phyloP scores from a whole-genome alignment of 2,329 filamentous ascomycete genomes.

The Phaeosphaeriaceae sp. region DNA sequence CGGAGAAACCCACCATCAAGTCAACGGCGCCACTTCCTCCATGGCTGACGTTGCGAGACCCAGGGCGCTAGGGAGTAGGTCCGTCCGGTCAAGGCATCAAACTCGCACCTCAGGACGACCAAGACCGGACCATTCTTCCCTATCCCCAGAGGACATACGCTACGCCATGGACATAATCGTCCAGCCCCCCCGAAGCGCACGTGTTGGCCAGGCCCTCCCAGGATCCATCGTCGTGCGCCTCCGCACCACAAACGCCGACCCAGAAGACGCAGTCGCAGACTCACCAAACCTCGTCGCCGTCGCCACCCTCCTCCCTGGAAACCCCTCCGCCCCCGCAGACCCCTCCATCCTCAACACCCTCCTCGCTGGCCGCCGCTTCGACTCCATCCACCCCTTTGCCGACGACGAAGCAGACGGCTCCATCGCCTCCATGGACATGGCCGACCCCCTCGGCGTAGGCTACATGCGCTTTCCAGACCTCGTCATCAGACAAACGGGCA shows the following conservation, averaged over 20 bases:
- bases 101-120: slow-evolving; percentile 29
- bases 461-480: slow-evolving; percentile 49
- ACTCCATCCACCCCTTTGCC: slow-evolving; percentile 45
- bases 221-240: slow-evolving; percentile 44
- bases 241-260: slow-evolving; percentile 37
- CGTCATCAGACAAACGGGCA: slow-evolving; percentile 44
- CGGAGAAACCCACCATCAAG: slow-evolving; percentile 27
- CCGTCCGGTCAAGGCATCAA: slow-evolving; percentile 39
- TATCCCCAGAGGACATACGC: slow-evolving; percentile 37
- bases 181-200: slow-evolving; percentile 44
- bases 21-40: slow-evolving; percentile 20
- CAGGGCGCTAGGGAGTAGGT: slow-evolving; percentile 39
- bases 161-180: slow-evolving; percentile 50
- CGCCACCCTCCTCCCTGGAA: slow-evolving; percentile 39
- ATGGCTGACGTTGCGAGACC: slow-evolving; percentile 50
- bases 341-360: slow-evolving; percentile 37
- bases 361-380: slow-evolving; percentile 40
- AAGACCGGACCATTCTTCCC: slow-evolving; percentile 30
- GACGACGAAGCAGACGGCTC: slow-evolving; percentile 46
- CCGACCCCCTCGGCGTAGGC: slow-evolving; percentile 43
- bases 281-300: slow-evolving; percentile 44
- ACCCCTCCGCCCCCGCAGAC: slow-evolving; percentile 35
- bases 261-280: slow-evolving; percentile 41
- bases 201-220: slow-evolving; percentile 38
- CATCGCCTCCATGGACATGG: slow-evolving; percentile 46